Base-by-base conservation (phyloP, 2,329 filamentous ascomycete genomes). In the Teratosphaeria epicoccoides region DNA sequence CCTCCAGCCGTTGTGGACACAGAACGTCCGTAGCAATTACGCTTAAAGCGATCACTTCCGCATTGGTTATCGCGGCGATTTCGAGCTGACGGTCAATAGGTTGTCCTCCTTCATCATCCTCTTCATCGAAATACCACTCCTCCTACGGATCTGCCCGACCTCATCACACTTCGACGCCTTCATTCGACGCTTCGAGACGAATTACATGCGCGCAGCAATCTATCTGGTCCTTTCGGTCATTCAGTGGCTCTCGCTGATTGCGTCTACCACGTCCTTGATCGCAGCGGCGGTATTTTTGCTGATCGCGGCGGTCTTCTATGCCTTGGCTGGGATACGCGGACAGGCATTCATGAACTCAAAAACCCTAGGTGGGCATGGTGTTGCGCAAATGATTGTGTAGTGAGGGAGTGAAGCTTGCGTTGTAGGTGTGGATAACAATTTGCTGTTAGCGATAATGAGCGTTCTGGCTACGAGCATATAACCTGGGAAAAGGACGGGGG, bases 321-420 rank as follows among this genome's bases (percentile, higher is more conserved):
- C 80, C 24, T 72, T 88, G 48, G 88, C 88, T 12, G 88, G 79
- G 40, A 55, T 91, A 69, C 91, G 88, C 76, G 85, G 86, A 54
- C 88, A 94, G 73, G 85, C 81, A 29, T 94, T 94, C 71, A 82
- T 89, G 59, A 87, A 87, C 55, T 96, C 90, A 78, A 97, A 97
- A 81, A 97, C 91, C 14, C 78, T 98, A 49, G 93, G 93, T 59
- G 93, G 93, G 49, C 85, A 88, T 60, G 91, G 91, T 49, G 86
- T 96, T 61, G 93, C 89, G 56, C 90, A 96, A 76, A 96, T 97
- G 91, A 96, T 97, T 72, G 89, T 97, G 66, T 95, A 50, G 33
- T 20, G 6, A 23, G 29, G n/a, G 12, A 24, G 14, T 17, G 4
- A 20, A 17, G n/a, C 14, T 4, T 7, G 46, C 6, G 14, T 29